Percentiles rank a stretch among this genome's conserved stretches.
Conservation (phyloP, 129 eudicot genomes). For the Mikania micrantha region DNA sequence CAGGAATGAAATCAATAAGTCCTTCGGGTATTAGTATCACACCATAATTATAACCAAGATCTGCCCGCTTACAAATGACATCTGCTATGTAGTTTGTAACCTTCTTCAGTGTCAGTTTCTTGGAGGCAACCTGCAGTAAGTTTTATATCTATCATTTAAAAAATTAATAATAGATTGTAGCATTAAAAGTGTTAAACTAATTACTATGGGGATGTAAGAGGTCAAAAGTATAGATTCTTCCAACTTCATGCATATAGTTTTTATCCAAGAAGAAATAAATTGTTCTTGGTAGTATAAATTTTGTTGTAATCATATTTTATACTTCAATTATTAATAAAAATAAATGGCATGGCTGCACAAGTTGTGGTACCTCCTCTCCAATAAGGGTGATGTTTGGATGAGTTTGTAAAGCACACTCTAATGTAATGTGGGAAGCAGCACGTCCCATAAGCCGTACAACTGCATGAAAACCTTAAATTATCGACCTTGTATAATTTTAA, state of each 20-base stretch:
- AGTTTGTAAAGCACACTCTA: slow-evolving; percentile 99
- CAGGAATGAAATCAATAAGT: slow-evolving; percentile 95
- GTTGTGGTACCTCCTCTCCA: slow-evolving; percentile 82
- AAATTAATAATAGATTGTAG: neutral
- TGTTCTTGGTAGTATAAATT: neutral
- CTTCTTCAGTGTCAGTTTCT: slow-evolving; percentile 74
- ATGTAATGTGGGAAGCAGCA: slow-evolving; percentile 97
- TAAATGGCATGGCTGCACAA: neutral
- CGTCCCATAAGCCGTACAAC: slow-evolving; percentile 99
- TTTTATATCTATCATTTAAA: neutral
- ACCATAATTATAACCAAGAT: slow-evolving; percentile 85
- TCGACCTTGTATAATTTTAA: neutral
- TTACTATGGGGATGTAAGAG: neutral
- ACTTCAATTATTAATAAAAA: neutral
- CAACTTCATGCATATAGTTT: neutral
- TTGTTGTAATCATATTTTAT: neutral
- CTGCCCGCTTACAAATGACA: slow-evolving; percentile 84
- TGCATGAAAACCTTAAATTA: slow-evolving; percentile 29
- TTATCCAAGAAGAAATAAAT: neutral
- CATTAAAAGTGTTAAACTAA: neutral
- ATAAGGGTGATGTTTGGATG: slow-evolving; percentile 96
- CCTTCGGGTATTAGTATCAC: slow-evolving; percentile 97
- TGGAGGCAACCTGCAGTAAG: slow-evolving; percentile 64
- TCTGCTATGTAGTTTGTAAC: slow-evolving; percentile 91
- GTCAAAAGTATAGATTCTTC: neutral